phyloP scores from a whole-genome alignment of 495 filamentous ascomycete species.

The Penicillium paxilli region DNA sequence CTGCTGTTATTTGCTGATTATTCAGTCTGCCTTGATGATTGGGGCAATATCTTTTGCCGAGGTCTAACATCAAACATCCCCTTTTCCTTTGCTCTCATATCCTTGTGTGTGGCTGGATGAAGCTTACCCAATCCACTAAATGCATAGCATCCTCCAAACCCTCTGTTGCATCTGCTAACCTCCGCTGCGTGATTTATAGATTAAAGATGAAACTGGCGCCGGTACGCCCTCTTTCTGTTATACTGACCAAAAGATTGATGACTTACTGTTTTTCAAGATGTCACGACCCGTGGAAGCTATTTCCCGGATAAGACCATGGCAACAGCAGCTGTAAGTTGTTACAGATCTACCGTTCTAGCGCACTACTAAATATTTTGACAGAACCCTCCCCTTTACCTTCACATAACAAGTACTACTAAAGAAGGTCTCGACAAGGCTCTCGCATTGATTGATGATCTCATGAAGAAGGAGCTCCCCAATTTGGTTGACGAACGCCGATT shows the following conservation, averaged over 20 bases:
- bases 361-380: conserved; percentile 30
- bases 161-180: conserved; percentile 98
- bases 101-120: conserved; percentile 62
- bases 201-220: conserved; percentile 99
- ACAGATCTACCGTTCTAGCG: background rate
- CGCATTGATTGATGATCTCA: conserved; percentile 82
- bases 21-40: conserved; percentile 44
- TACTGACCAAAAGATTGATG: conserved; percentile 60
- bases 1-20: conserved; percentile 77
- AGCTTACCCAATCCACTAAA: conserved; percentile 75
- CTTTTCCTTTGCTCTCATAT: conserved; percentile 33
- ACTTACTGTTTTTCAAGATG: conserved; percentile 75
- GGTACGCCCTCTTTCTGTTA: conserved; percentile 75
- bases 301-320: conserved; percentile 98
- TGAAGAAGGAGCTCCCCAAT: conserved; percentile 94
- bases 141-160: conserved; percentile 68
- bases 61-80: conserved; percentile 37
- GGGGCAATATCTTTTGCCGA: conserved; percentile 22
- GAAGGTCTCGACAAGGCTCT: conserved; percentile 88
- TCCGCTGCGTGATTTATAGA: conserved; percentile 91
- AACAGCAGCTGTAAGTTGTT: conserved; percentile 74
- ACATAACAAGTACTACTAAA: conserved; percentile 91
- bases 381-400: conserved; percentile 93
- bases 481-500: conserved; percentile 95
- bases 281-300: conserved; percentile 94